Evolutionary conservation across 2,329 filamentous ascomycete species (phyloP), one percentile per base, ranked within the genome.

Genomic region (Sporothrix pallida): DNA sequence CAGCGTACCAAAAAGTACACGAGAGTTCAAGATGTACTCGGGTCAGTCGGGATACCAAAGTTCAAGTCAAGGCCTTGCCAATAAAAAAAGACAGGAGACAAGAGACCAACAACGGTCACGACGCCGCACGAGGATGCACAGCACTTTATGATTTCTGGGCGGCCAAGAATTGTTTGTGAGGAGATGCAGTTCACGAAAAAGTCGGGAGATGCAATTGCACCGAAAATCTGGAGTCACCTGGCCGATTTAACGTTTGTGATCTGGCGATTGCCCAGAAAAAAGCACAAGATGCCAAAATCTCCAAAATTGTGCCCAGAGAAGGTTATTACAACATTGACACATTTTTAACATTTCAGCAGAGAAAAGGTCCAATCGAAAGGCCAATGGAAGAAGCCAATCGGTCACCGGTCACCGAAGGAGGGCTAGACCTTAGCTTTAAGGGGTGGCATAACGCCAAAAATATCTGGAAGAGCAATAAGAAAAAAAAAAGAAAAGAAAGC

Each of bases 91-190:
- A 26, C 31, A 37, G 31, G 31, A 37, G 31, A 37, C 4, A 7
- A 37, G 4, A 37, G 7, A 37, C 31, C 31, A 63, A 63, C 60
- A 20, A 20, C 60, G 37, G 60, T 44, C 60, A 44, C 37, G 60
- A 63, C 12, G 37, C 60, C 12, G 60, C 37, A 63, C 60, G 60
- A 62, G 58, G 58, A 17, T 42, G 17, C 23, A 23, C 46, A 15
- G 23, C 42, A 63, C 56, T 63, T 62, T 63, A 63, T 17, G 13
- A 44, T 15, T 62, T 26, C 60, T 44, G 26, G 58, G 60, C 60
- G 44, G 60, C 60, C 37, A 63, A 44, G 60, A 37, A 5, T 44
- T 9, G 31, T 17, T 37, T 37, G 31, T 44, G 7, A 63, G 2
- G 20, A 44, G 31, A 17, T 12, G 12, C 13, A n/a, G 3, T 44